Percentiles rank a stretch among this genome's conserved stretches.
These are phyloP conservation scores for Claviceps sp. DNA, from an alignment of 2,329 filamentous ascomycete genomes.

Conservation along the genomic window DNA sequence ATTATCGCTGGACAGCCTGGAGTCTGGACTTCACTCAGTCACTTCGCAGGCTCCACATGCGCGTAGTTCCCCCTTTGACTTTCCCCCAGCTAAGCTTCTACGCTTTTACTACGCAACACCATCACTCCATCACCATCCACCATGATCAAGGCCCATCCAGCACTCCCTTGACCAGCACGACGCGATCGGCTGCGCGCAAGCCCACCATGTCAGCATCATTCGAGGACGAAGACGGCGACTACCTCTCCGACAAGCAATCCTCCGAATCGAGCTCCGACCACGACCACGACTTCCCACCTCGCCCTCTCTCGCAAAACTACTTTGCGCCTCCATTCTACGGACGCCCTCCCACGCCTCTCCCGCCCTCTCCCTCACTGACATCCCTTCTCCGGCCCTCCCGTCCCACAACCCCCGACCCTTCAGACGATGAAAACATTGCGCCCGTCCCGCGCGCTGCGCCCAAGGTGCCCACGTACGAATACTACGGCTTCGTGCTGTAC, in stretches of 20 bases:
- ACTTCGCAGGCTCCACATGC: neutral
- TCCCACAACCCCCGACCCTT: slow-evolving; percentile 87
- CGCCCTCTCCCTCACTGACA: slow-evolving; percentile 83
- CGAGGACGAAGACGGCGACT: slow-evolving; percentile 23
- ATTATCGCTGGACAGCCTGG: too few relatives aligned
- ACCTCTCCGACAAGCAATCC: slow-evolving; percentile 21
- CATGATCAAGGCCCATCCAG: neutral
- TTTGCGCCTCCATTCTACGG: slow-evolving; percentile 88
- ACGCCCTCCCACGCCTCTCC: slow-evolving; percentile 84
- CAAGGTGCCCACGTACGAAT: slow-evolving; percentile 97
- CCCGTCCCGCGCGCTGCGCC: slow-evolving; percentile 77
- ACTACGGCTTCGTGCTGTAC: slow-evolving; percentile 97
- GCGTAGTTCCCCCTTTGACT: neutral
- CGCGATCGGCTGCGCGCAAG: neutral
- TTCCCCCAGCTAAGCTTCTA: neutral
- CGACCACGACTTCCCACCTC: slow-evolving; percentile 25
- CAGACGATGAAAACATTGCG: slow-evolving; percentile 75
- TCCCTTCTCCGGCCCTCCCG: slow-evolving; percentile 80
- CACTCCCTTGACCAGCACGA: neutral
- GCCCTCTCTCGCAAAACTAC: slow-evolving; percentile 37
- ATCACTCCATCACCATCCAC: neutral
- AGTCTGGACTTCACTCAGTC: neutral
- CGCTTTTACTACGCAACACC: neutral
- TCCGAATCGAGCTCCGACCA: slow-evolving; percentile 11
- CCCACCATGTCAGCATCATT: slow-evolving; percentile 20